Evolutionary conservation across 305 asterid species (phyloP).

Genomic region (Withania somnifera): DNA sequence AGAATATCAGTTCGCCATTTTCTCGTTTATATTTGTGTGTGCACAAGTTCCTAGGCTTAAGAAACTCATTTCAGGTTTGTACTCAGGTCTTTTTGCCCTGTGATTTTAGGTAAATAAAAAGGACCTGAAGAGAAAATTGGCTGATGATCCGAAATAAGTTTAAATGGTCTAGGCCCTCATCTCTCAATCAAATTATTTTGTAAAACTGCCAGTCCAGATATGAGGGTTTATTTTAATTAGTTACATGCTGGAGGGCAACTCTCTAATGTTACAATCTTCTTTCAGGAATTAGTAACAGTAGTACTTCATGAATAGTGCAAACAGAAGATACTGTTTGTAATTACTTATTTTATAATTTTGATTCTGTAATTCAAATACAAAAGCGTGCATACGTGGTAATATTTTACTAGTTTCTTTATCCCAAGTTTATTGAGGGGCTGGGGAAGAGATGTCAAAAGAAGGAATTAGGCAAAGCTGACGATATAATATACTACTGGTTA

Average conservation of each 20-base stretch:
- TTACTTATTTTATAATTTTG: neutral
- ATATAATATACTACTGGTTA: neutral
- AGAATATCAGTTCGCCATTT: neutral
- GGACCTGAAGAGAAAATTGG: neutral
- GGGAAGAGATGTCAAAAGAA: neutral
- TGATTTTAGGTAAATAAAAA: neutral
- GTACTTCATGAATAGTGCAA: neutral
- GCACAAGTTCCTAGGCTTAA: neutral
- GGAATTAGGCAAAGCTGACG: neutral
- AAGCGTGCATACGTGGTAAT: too few species aligned
- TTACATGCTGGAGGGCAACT: neutral
- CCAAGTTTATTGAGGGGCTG: too few species aligned
- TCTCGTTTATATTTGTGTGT: neutral
- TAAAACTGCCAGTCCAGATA: neutral
- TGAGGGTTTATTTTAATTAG: neutral
- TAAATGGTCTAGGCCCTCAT: neutral
- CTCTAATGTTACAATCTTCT: neutral
- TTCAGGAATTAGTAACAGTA: neutral
- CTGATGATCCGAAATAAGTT: neutral
- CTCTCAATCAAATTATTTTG: neutral
- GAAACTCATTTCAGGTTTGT: neutral
- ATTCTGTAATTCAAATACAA: too few species aligned
- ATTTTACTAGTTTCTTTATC: too few species aligned
- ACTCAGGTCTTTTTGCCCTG: neutral
- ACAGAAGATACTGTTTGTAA: neutral